These are phyloP conservation scores for Mychonastes homosphaera DNA, from an alignment of 139 green algal genomes.

Conservation along the genomic window DNA sequence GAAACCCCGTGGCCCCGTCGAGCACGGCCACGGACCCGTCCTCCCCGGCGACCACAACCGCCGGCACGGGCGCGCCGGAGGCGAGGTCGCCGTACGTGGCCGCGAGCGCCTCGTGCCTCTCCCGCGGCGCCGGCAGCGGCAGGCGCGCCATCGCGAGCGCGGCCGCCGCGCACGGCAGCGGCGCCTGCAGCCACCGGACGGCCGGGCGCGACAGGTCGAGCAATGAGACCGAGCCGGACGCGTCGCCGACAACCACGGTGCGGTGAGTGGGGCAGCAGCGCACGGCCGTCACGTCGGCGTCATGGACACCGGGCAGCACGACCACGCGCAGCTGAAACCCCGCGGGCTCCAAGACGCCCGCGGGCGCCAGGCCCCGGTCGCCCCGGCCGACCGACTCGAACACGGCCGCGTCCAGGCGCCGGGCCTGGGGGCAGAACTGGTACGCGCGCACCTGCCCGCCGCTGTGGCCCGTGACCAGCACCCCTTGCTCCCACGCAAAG, in stretches of 20 bases:
- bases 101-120: neutral
- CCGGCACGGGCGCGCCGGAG: neutral
- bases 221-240: too few species aligned
- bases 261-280: too few species aligned
- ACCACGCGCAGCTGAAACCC: too few species aligned
- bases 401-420: constrained; percentile 4
- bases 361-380: too few species aligned
- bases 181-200: too few species aligned
- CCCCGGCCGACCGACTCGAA: constrained; percentile 18
- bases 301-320: too few species aligned
- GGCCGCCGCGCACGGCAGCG: constrained; percentile 9
- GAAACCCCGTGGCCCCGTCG: constrained; percentile 17
- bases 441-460: constrained; percentile 27
- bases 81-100: too few species aligned
- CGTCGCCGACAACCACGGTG: too few species aligned
- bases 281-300: too few species aligned
- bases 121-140: constrained; percentile 12
- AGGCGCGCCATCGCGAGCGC: constrained; percentile 13
- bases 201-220: too few species aligned
- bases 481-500: constrained; percentile 29
- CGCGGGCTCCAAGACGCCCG: too few species aligned
- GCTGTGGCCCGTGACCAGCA: constrained; percentile 28
- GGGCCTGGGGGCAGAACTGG: constrained; percentile 21
- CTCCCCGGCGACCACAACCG: constrained; percentile 13
- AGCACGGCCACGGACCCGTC: constrained; percentile 15